A percentile compares a stretch with the other conserved stretches of the same genome.
Evolutionary conservation across 2,329 filamentous ascomycete genomes (phyloP).

Genomic region (Botrytis byssoidea): DNA sequence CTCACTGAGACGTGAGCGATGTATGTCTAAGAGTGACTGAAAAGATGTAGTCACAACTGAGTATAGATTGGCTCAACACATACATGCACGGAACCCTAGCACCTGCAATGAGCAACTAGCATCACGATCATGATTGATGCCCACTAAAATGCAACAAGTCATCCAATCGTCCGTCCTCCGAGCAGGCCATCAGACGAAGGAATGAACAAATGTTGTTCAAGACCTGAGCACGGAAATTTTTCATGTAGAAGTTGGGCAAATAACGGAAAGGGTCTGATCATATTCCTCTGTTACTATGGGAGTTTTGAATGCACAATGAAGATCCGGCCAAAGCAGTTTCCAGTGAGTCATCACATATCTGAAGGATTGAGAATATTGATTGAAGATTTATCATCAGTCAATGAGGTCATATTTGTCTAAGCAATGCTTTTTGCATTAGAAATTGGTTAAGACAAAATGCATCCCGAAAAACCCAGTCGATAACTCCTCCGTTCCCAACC

Average conservation of each 20-base stretch:
- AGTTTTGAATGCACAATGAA: not conserved
- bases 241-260: not conserved
- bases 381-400: conserved; percentile 13
- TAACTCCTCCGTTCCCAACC: conserved; percentile 19
- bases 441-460: conserved; percentile 19
- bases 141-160: not conserved
- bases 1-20: not conserved
- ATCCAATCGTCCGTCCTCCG: not conserved
- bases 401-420: conserved; percentile 22
- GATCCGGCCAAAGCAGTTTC: not conserved
- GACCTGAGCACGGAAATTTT: not conserved
- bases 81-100: not conserved
- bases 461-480: conserved; percentile 21
- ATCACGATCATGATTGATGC: not conserved
- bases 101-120: not conserved
- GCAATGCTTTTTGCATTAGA: conserved; percentile 21
- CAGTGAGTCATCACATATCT: not conserved
- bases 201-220: not conserved
- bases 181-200: not conserved
- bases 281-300: fast-evolving
- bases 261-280: not conserved
- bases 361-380: not conserved
- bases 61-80: not conserved
- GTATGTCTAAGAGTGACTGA: not conserved
- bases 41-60: not conserved